These are phyloP conservation scores for Paxillus ammoniavirescens DNA, from an alignment of 768 basidiomycete species.

Conservation along the genomic window DNA sequence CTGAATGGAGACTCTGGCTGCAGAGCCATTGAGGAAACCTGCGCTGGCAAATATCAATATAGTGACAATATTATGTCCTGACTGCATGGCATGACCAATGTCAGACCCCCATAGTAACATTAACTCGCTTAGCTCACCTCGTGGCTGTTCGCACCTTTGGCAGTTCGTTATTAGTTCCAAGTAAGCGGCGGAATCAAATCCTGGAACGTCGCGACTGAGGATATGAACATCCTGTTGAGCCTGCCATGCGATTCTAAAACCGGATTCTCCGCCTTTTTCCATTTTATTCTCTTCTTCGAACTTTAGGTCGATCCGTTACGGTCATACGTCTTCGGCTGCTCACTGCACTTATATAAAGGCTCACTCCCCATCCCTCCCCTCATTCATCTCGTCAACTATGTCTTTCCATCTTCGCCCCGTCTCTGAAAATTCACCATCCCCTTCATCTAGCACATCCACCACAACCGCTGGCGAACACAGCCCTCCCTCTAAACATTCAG, in stretches of 20 bases:
- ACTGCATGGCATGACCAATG: conserved; percentile 8
- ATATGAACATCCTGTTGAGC: conserved; percentile 9
- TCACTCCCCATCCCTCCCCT: conserved; percentile 9
- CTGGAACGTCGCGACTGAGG: conserved; percentile 15
- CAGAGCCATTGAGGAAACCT: conserved; percentile 1
- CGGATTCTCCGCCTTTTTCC: conserved; percentile 10
- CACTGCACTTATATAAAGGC: conserved; percentile 22
- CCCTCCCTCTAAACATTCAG: conserved; percentile 27
- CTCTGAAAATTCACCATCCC: conserved; percentile 44
- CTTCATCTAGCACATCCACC: conserved; percentile 51
- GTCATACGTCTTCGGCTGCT: conserved; percentile 16
- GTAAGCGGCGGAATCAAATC: conserved; percentile 23
- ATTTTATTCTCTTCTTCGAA: conserved; percentile 10
- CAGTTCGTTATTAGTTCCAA: conserved; percentile 16
- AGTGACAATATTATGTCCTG: too few species aligned
- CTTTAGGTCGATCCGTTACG: conserved; percentile 24
- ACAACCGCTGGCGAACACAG: conserved; percentile 46
- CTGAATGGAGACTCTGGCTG: conserved; percentile 7
- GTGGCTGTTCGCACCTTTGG: conserved; percentile 17
- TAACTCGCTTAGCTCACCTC: conserved; percentile 24
- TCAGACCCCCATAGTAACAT: not conserved
- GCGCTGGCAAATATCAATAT: conserved; percentile 2
- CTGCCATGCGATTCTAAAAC: conserved; percentile 4
- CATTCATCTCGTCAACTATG: conserved; percentile 40
- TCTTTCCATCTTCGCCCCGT: conserved; percentile 61